Conservation (phyloP, 208 protist species). For the Acanthamoeba lenticulata region DNA sequence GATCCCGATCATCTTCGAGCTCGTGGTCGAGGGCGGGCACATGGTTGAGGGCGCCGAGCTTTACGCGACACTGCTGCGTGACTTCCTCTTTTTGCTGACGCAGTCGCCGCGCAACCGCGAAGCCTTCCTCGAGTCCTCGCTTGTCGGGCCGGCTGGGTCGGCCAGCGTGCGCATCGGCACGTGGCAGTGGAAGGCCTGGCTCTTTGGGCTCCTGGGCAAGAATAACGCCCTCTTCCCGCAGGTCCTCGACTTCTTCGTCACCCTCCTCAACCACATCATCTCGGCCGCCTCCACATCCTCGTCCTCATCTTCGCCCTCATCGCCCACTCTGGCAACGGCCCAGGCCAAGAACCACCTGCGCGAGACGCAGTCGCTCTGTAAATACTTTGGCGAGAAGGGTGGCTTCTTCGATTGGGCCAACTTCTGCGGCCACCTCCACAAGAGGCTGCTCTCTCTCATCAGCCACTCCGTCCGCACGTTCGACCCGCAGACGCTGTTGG, state of each 20-base stretch:
- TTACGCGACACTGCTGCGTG: not conserved
- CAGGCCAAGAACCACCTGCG: constrained; percentile 44
- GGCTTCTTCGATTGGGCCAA: constrained; percentile 53
- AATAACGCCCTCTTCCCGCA: constrained; percentile 46
- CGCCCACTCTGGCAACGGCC: not conserved
- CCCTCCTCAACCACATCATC: constrained; percentile 55
- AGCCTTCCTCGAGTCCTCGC: constrained; percentile 28
- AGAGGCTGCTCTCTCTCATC: constrained; percentile 27
- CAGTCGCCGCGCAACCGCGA: constrained; percentile 29
- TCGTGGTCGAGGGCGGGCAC: constrained; percentile 37
- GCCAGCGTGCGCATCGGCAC: not conserved
- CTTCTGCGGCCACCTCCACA: constrained; percentile 60
- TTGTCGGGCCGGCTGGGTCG: not conserved
- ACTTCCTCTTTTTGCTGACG: constrained; percentile 40
- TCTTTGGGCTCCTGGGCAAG: constrained; percentile 45
- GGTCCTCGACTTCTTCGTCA: constrained; percentile 57
- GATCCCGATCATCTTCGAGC: constrained; percentile 59
- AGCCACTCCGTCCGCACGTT: constrained; percentile 13
- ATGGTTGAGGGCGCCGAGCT: not conserved
- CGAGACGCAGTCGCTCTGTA: constrained; percentile 57
- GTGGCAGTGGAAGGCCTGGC: constrained; percentile 66
- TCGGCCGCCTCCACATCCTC: not conserved
- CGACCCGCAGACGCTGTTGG: not conserved
- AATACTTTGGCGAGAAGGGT: constrained; percentile 57
- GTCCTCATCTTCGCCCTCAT: not conserved